Evolutionary conservation across 2,329 filamentous ascomycete species (phyloP).

Genomic region (Aspergillus fumigatus): DNA sequence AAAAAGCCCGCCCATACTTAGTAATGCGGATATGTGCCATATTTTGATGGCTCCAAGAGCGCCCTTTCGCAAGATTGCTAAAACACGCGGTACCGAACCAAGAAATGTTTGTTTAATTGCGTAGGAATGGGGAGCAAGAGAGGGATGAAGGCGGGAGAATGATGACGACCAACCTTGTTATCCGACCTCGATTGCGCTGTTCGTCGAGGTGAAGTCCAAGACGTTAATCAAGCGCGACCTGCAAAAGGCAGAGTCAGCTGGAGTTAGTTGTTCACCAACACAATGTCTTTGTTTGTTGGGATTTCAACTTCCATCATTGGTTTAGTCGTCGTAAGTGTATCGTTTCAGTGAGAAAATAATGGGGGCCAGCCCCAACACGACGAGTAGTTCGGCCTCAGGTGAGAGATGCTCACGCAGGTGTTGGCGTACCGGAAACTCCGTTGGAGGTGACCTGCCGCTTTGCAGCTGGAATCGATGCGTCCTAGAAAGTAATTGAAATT

Average conservation of each 20-base stretch:
- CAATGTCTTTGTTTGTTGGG: neutral
- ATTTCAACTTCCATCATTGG: neutral
- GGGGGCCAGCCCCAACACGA: slow-evolving; percentile 30
- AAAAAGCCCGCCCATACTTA: neutral
- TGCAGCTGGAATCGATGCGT: slow-evolving; percentile 23
- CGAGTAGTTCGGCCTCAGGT: slow-evolving; percentile 2
- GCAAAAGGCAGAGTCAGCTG: slow-evolving; percentile 23
- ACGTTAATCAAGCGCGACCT: slow-evolving; percentile 5
- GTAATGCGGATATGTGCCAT: slow-evolving; percentile 6
- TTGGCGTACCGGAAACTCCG: slow-evolving; percentile 23
- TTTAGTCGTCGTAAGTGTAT: neutral
- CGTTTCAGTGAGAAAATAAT: slow-evolving; percentile 10
- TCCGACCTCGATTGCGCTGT: slow-evolving; percentile 17
- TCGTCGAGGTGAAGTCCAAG: slow-evolving; percentile 5
- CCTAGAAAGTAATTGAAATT: slow-evolving; percentile 27
- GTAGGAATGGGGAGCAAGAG: slow-evolving; percentile 1
- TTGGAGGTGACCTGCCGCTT: slow-evolving; percentile 34
- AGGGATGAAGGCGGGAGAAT: slow-evolving; percentile 16
- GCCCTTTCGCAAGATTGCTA: slow-evolving; percentile 6
- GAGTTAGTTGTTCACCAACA: slow-evolving; percentile 14
- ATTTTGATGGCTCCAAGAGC: slow-evolving; percentile 1
- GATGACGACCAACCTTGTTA: slow-evolving; percentile 34
- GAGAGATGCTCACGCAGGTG: slow-evolving; percentile 27
- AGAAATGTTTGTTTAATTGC: neutral
- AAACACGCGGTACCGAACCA: neutral